Evolutionary conservation across 2,329 filamentous ascomycete genomes (phyloP), one percentile per base, ranked within the genome.

Genomic region (Trichoderma koningii): DNA sequence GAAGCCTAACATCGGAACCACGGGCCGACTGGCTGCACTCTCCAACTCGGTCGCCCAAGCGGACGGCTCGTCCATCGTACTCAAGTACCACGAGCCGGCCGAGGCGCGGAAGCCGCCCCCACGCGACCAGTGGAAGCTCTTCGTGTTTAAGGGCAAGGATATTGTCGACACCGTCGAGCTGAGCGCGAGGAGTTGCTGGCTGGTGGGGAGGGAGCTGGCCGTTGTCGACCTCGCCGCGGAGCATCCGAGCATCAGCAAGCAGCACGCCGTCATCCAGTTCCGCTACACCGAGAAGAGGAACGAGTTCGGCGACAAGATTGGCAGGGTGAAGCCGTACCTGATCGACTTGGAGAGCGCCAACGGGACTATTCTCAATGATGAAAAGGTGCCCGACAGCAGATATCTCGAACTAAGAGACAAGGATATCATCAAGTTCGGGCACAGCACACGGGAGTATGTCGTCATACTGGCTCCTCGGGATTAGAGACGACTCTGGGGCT

Each of bases 191-290:
- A 96, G 89, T 73, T 97, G 92, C 79, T 99, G 95, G 95, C 81
- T 99, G 26, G 80, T 97, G 9, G 95, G 95, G 0, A 84, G 93
- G 53, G 93, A 97, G 71, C 76, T 84, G 61, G 80, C 89, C 5
- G 89, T 99, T 3, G 92, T 91, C 2, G 95, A 99, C 74, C 81
- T 97, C 65, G 81, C 87, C 2, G 86, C 96, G 7, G 92, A 96
- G 73, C 94, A 99, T 74, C 93, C 93, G 0, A 97, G 92, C 76
- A 88, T 93, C 72, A 96, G 92, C 75, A 96, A 96, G 77, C 95
- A 99, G 78, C 95, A 99, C 76, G 94, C 94, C 0, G 95, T 93
- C 9, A 85, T 99, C 50, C 95, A 99, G 75, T 99, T 99, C 73
- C 87, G 95, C 44, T 89, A 92, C 73, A 86, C 90, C 21, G 90